These are phyloP conservation scores for Moniliella sp. DNA, from an alignment of 1,284 basidiomycete genomes.

Conservation along the genomic window DNA sequence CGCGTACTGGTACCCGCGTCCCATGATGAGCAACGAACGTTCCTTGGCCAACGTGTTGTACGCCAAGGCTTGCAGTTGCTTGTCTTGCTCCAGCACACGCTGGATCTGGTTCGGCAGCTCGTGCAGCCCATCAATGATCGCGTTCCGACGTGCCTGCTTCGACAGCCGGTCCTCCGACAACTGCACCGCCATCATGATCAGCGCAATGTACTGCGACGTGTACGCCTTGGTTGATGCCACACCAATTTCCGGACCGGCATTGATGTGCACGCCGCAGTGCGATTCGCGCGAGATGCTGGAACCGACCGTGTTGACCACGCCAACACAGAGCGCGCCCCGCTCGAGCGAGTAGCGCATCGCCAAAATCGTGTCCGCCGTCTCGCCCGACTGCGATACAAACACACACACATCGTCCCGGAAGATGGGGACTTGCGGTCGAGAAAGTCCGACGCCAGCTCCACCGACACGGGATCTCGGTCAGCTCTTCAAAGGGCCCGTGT, in stretches of 20 bases:
- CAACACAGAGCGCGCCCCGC: conserved; percentile 65
- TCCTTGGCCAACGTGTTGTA: conserved; percentile 55
- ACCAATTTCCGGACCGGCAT: conserved; percentile 95
- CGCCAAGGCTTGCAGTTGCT: conserved; percentile 58
- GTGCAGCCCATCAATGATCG: conserved; percentile 89
- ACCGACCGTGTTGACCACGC: conserved; percentile 95
- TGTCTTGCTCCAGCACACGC: conserved; percentile 66
- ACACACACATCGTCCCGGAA: conserved; percentile 96
- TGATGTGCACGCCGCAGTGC: conserved; percentile 99
- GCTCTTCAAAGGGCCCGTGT: conserved; percentile 91
- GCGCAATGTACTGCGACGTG: conserved; percentile 94
- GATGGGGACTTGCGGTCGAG: conserved; percentile 96
- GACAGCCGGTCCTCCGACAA: conserved; percentile 89
- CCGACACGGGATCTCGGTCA: conserved; percentile 91
- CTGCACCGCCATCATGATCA: conserved; percentile 93
- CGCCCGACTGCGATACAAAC: conserved; percentile 90
- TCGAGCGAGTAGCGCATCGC: conserved; percentile 89
- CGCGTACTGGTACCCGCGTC: conserved; percentile 87
- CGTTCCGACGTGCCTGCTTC: conserved; percentile 64
- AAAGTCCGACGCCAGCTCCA: conserved; percentile 95
- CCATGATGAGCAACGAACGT: conserved; percentile 84
- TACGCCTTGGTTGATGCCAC: conserved; percentile 99
- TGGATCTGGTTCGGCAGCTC: conserved; percentile 73
- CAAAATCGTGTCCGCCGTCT: conserved; percentile 93
- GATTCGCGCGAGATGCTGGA: conserved; percentile 97